Evolutionary conservation across 1,284 basidiomycete genomes (phyloP), one percentile per base, ranked within the genome.

Genomic region (Pseudozyma sp.): DNA sequence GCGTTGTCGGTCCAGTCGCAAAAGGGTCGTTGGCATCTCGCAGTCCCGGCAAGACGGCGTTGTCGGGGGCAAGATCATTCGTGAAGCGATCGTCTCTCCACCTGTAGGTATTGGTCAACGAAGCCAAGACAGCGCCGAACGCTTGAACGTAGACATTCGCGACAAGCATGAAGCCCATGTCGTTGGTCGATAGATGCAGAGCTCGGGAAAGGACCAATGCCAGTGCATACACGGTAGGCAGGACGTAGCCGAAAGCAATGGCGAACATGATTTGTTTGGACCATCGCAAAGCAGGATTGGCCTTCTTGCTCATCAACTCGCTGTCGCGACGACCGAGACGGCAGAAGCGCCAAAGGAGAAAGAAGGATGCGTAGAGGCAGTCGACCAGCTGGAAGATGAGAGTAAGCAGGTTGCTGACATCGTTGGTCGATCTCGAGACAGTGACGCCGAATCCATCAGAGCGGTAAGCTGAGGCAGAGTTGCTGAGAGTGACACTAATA

Each of bases 71-170:
- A 18, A 74, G 59, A 19, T 59, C 55, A 34, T 69, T 51, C 50
- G 69, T 70, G 57, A 76, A 78, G 31, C 72, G 60, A 40, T 78
- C 72, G 36, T 78, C 76, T 53, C 76, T 62, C 76, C 76, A 78
- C 56, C 56, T 66, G 53, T 74, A 66, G 21, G 69, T 59, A 31
- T 57, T 62, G 8, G 71, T 70, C 40, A 74, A 39, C 18, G 60
- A 69, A 5, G 76, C 76, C 9, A 78, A 62, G 11, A 74, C 68
- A 12, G 76, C 72, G 40, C 76, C 76, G 38, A 75, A 75, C 0
- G 68, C 68, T 36, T 76, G 72, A 5, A 78, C 69, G 52, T 75
- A 78, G 40, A 78, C 67, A 43, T 78, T 78, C 65, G 72, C 69
- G n/a, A 78, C 76, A 19, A 78, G 59, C 59, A 78, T 64, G 69